phyloP scores from a whole-genome alignment of 345 rosid species.

The Eucalyptus tenuipes region DNA sequence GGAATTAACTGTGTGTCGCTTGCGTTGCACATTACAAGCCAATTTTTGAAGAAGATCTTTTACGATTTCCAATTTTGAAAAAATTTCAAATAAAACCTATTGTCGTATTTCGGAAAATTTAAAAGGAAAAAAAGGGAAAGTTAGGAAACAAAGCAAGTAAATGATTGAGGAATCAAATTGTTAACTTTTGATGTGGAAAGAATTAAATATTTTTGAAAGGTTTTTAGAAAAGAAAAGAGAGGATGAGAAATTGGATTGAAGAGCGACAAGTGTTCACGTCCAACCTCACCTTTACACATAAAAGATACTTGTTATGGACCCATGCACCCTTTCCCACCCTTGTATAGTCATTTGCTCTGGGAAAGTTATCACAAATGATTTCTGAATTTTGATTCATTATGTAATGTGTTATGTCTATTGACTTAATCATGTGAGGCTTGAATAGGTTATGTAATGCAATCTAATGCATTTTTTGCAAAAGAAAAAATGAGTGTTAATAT shows the following conservation, averaged over 20 bases:
- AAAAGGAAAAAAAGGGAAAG: background rate
- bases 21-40: background rate
- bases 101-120: background rate
- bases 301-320: background rate
- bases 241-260: background rate
- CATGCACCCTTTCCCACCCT: background rate
- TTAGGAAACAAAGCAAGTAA: background rate
- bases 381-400: background rate
- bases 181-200: background rate
- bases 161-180: background rate
- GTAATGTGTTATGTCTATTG: background rate
- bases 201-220: background rate
- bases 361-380: background rate
- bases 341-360: accelerated
- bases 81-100: background rate
- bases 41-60: background rate
- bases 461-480: no score
- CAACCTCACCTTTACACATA: background rate
- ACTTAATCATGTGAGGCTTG: accelerated
- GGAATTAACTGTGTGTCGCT: background rate
- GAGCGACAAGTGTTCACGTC: accelerated
- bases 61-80: background rate
- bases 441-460: no score
- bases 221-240: accelerated
- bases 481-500: background rate